Conservation (phyloP, 2,329 filamentous ascomycete genomes). For the Colletotrichum endophyticum region DNA sequence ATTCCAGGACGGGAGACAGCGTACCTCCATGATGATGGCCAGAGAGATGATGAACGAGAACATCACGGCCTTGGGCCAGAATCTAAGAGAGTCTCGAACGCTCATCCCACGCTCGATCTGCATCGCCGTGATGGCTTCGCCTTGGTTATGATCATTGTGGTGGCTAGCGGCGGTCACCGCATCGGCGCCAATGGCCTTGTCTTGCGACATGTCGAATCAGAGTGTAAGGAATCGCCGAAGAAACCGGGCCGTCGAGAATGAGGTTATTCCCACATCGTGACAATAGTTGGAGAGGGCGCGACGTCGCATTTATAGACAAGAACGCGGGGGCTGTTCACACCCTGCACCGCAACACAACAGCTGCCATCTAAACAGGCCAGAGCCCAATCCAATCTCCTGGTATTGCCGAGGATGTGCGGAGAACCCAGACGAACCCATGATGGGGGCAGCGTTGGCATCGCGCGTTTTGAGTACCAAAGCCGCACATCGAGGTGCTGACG, state of each 20-base stretch:
- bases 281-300: neutral
- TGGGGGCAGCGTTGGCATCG: neutral
- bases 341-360: neutral
- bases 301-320: constrained; percentile 10
- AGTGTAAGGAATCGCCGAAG: neutral
- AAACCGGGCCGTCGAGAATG: neutral
- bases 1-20: neutral
- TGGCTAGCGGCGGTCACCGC: constrained; percentile 13
- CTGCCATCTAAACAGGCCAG: neutral
- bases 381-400: neutral
- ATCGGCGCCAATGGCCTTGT: constrained; percentile 9
- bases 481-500: neutral
- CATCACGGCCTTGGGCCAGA: constrained; percentile 24
- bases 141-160: neutral
- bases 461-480: constrained; percentile 6
- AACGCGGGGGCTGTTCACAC: neutral
- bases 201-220: constrained; percentile 6
- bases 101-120: constrained; percentile 25
- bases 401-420: constrained; percentile 14
- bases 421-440: neutral
- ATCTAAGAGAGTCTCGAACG: constrained; percentile 23
- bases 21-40: constrained; percentile 31
- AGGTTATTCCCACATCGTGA: constrained; percentile 10
- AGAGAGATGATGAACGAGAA: constrained; percentile 27
- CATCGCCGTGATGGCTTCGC: constrained; percentile 19